Conservation (phyloP, 1,284 basidiomycete genomes). For the Coniferiporia weirii region DNA sequence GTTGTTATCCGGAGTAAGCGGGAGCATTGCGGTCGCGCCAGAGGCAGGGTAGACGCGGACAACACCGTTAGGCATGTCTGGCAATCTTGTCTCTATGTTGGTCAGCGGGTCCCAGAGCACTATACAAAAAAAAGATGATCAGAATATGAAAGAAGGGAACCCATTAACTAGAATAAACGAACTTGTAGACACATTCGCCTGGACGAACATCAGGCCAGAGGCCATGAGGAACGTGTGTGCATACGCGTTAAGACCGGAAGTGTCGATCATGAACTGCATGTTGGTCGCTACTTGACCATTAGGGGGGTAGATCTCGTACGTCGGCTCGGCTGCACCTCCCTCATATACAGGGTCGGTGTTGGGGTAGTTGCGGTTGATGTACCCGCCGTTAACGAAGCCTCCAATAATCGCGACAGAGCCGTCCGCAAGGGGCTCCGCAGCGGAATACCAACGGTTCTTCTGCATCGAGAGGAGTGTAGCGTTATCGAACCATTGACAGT, state of each 20-base stretch:
- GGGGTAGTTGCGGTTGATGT: conserved; percentile 81
- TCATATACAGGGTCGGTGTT: conserved; percentile 59
- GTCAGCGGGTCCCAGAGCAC: conserved; percentile 59
- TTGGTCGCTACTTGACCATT: conserved; percentile 45
- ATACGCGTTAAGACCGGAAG: conserved; percentile 88
- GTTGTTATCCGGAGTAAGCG: conserved; percentile 85
- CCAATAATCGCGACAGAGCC: conserved; percentile 71
- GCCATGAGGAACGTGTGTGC: conserved; percentile 83
- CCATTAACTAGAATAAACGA: conserved; percentile 28
- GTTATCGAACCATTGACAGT: conserved; percentile 80
- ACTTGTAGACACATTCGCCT: conserved; percentile 80
- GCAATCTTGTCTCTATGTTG: conserved; percentile 57
- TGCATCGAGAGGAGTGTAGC: conserved; percentile 66
- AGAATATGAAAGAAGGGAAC: conserved; percentile 3
- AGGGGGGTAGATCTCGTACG: conserved; percentile 81
- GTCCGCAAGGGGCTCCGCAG: conserved; percentile 70
- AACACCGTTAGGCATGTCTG: conserved; percentile 60
- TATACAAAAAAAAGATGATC: conserved; percentile 26
- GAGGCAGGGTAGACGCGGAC: conserved; percentile 91
- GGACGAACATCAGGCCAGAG: conserved; percentile 79
- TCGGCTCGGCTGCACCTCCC: conserved; percentile 63
- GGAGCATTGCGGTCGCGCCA: conserved; percentile 85
- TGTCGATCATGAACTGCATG: conserved; percentile 76
- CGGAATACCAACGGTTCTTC: conserved; percentile 81
- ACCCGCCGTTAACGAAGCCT: conserved; percentile 80